Evolutionary conservation across 495 filamentous ascomycete genomes (phyloP), one percentile per base, ranked within the genome.

Genomic region (Lasiosphaeria ovina): DNA sequence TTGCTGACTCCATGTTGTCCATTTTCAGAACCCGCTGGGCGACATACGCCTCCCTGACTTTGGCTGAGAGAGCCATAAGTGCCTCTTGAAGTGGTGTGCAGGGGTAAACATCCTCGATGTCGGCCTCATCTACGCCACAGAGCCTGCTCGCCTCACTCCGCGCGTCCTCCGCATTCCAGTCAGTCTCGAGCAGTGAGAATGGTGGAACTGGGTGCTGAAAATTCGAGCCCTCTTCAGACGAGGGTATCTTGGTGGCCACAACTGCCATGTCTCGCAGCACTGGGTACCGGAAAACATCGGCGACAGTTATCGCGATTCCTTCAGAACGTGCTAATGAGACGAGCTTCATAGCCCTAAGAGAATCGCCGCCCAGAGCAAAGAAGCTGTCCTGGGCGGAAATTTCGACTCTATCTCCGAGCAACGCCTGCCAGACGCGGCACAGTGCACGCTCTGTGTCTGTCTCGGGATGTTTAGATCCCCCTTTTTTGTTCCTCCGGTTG

Each of bases 61-160:
- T 83, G 47, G 79, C 73, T 3, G 88, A 87, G 3, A 88, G 69
- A 2, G 84, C 83, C 69, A 89, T 75, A 16, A 91, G 76, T 2
- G 85, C 87, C 62, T 89, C 88, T 69, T 92, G 89, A 1, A 90
- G 72, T 10, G 88, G 80, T 5, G 84, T 89, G 74, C 87, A 90
- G 6, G 87, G 87, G 59, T 89, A 91, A 0, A 86, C 69, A 68
- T 91, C 85, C 45, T 83, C 77, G n/a, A 89, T 74, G 10, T 53
- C 52, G 7, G 67, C 62, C 3, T 53, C 51, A 3, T 67, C 67
- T 4, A 76, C 35, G 0, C 45, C 62, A 57, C 75, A 77, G 48
- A 73, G 55, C 17, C 38, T 48, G 17, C 69, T 69, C 17, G 66
- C 69, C 6, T 74, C 72, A 2, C 34, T 38, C 44, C 62, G 55